These are phyloP conservation scores for Hypoxylon trugodes DNA, from an alignment of 495 filamentous ascomycete species.

Conservation along the genomic window DNA sequence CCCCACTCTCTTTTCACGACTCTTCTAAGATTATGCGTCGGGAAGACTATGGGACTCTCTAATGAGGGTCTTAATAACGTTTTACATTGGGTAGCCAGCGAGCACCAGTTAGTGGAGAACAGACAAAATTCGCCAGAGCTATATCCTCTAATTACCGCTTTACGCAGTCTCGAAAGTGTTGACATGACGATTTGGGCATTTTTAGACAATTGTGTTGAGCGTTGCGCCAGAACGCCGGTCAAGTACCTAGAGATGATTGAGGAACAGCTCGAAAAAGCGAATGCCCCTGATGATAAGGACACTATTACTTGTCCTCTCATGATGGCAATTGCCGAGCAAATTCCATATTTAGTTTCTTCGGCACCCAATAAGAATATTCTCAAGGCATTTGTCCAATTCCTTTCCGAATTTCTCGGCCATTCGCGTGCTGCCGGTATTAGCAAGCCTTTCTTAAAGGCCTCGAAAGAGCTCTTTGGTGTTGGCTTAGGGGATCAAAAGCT, in stretches of 20 bases:
- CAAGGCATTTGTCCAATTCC: slow-evolving; percentile 31
- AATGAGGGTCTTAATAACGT: slow-evolving; percentile 54
- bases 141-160: slow-evolving; percentile 60
- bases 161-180: slow-evolving; percentile 45
- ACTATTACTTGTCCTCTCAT: slow-evolving; percentile 62
- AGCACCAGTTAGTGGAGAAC: slow-evolving; percentile 58
- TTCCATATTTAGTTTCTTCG: slow-evolving; percentile 70
- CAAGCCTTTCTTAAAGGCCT: slow-evolving; percentile 26
- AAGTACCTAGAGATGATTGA: slow-evolving; percentile 72
- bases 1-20: slow-evolving; percentile 70
- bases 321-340: slow-evolving; percentile 76
- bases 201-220: slow-evolving; percentile 79
- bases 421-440: slow-evolving; percentile 36
- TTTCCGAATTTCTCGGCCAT: slow-evolving; percentile 37
- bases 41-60: slow-evolving; percentile 52
- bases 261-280: slow-evolving; percentile 43
- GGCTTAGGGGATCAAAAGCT: slow-evolving; percentile 32
- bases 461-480: slow-evolving; percentile 24
- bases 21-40: slow-evolving; percentile 63
- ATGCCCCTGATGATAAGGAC: slow-evolving; percentile 24
- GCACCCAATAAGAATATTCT: slow-evolving; percentile 26
- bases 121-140: slow-evolving; percentile 49
- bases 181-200: slow-evolving; percentile 62
- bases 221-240: slow-evolving; percentile 73
- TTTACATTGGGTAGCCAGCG: slow-evolving; percentile 58